Base-by-base conservation (phyloP, 1,284 basidiomycete species). In the Cerioporus squamosus region DNA sequence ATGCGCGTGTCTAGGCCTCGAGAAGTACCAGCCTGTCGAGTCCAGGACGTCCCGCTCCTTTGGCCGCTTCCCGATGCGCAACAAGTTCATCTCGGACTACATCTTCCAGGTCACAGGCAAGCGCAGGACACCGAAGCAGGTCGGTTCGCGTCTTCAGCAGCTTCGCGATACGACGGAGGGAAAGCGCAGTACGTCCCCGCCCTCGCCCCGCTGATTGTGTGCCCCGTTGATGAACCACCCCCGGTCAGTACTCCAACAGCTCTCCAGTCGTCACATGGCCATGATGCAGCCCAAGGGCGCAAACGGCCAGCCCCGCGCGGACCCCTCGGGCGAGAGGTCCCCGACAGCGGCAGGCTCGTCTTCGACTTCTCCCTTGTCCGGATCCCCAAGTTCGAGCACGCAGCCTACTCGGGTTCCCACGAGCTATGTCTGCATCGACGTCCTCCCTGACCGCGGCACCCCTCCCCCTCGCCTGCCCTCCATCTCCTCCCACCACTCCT, bases 31-130 rank as follows among this genome's bases (percentile, higher is more conserved):
- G 60, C 89, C 88, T 45, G 84, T 86, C 67, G 84, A 89, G 70
- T 85, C 85, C 15, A 75, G 88, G 65, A 87, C 89, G 64, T 87
- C 87, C 46, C 79, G 86, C 58, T 80, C 88, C 7, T 80, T 90
- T 18, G 87, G 88, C 26, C 81, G 89, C 54, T 90, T 87, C 71
- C 88, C 88, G 44, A 84, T 87, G 80, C 79, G 89, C 55, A 91
- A 91, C 74, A 81, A 86, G 51, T 90, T 89, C 73, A 88, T 90
- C 67, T 88, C 87, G 55, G 86, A 90, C 64, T 87, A 86, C 72
- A 89, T 90, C 68, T 83, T 77, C 70, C 77, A 79, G 44, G 78
- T 79, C 55, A 90, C 88, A 5, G 86, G 88, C 42, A 83, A 86
- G 69, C 77, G 79, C 53, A 79, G 88, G 63, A 87, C 86, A 4